phyloP scores from a whole-genome alignment of 148 eudicot genomes.

The Heliamphora exappendiculata region DNA sequence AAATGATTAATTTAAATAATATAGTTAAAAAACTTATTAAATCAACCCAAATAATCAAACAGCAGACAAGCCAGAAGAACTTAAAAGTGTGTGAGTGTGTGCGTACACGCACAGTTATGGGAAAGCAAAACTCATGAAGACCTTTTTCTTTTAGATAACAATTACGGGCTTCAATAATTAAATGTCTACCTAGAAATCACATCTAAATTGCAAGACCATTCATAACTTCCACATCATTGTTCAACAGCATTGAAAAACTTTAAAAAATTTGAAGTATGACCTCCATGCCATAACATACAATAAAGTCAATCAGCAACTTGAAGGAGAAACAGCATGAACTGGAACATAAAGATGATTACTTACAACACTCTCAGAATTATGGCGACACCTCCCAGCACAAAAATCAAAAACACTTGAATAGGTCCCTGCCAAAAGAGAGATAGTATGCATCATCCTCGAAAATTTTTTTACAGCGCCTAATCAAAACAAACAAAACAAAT shows the following conservation, averaged over 20 bases:
- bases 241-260: neutral
- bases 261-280: neutral
- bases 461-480: neutral
- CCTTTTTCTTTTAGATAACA: neutral
- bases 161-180: neutral
- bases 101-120: neutral
- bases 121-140: neutral
- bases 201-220: neutral
- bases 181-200: neutral
- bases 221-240: neutral
- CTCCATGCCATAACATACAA: neutral
- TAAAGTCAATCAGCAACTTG: conserved; percentile 5
- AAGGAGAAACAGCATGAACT: neutral
- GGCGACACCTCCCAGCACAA: conserved; percentile 96
- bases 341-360: conserved; percentile 13
- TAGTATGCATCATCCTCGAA: neutral
- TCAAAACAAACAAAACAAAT: neutral
- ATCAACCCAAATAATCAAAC: neutral
- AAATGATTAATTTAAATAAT: neutral
- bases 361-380: conserved; percentile 97
- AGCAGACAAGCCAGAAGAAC: neutral
- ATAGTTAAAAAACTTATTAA: neutral
- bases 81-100: too few species aligned
- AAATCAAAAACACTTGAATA: conserved; percentile 74
- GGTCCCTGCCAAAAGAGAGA: conserved; percentile 49